Evolutionary conservation across 1,284 basidiomycete species (phyloP), one percentile per base, ranked within the genome.

Genomic region (Abortiporus biennis): DNA sequence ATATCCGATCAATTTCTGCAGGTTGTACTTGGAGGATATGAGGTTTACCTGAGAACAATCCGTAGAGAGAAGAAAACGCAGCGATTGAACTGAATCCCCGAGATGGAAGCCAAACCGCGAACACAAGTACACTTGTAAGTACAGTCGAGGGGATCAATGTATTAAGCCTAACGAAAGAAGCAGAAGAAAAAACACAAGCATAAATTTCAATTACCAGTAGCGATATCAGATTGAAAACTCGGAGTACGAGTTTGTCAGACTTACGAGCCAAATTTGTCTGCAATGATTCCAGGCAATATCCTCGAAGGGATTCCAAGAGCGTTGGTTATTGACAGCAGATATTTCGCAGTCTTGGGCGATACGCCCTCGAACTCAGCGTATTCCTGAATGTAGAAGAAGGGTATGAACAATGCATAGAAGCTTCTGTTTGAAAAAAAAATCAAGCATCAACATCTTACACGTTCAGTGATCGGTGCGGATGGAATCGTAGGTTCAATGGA

Each of bases 351-450:
- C 24, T 59, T 49, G 2, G 67, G 48, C 8, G 65, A 47, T 20
- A 72, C 57, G 22, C 47, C 49, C 24, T 54, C 47, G 57, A 56
- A 44, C 67, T 55, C 37, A 59, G 65, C 65, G 55, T 75, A 82
- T 34, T 71, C 65, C 23, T 74, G 67, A 40, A 84, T 72, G 62
- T 76, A 84, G 55, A 81, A 79, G 54, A 74, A 76, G 2, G 80
- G 80, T 22, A 74, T 75, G 59, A 80, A 84, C 6, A 82, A 58
- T 20, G 75, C 78, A 42, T 57, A 62, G 45, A 57, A 59, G 13
- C 54, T 44, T 23, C 57, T 60, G 36, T 2, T 25, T 20, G 23
- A 20, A 41, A 15, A 11, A 25, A 29, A 4, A 17, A 11, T 29
- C 27, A 9, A 9, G 9, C 8, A 29, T 29, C 27, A n/a, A 17